A percentile compares a stretch with the other conserved stretches of the same genome.
Conservation (phyloP, 129 eudicot species). For the Tagetes erecta region DNA sequence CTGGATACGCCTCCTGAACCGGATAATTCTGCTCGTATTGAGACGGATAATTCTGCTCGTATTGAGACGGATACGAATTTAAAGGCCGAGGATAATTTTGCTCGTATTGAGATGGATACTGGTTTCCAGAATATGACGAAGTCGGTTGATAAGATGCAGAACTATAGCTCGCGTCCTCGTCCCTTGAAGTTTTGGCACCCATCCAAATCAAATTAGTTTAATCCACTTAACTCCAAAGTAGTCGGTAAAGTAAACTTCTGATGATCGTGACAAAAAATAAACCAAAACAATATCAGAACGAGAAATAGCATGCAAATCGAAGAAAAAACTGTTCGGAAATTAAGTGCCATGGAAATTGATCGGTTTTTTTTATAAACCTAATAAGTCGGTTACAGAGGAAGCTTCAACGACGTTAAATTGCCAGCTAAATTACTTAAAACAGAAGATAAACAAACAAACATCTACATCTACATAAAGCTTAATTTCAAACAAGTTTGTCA, state of each 20-base stretch:
- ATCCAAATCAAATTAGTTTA: conserved; percentile 34
- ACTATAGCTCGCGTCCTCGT: conserved; percentile 47
- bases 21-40: conserved; percentile 49
- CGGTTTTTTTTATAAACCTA: neutral
- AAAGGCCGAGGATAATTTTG: conserved; percentile 36
- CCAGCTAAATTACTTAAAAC: conserved; percentile 21
- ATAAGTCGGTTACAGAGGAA: conserved; percentile 34
- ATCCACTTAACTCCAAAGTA: conserved; percentile 20
- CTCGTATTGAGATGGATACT: conserved; percentile 41
- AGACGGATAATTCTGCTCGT: conserved; percentile 40
- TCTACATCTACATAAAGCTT: conserved; percentile 22
- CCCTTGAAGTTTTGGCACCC: conserved; percentile 73
- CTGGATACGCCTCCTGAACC: conserved; percentile 51
- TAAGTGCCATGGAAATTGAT: conserved; percentile 14
- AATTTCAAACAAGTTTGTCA: conserved; percentile 11
- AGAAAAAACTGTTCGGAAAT: neutral
- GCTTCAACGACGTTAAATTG: conserved; percentile 23
- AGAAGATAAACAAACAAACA: too few species aligned
- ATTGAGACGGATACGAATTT: conserved; percentile 37
- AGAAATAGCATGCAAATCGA: neutral
- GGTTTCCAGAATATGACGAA: conserved; percentile 50
- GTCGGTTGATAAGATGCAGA: conserved; percentile 43
- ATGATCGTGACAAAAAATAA: conserved; percentile 4
- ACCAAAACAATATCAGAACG: conserved; percentile 7
- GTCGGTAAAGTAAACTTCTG: conserved; percentile 12